Conservation (phyloP, 257 asterid genomes). For the Schizonepeta tenuifolia region DNA sequence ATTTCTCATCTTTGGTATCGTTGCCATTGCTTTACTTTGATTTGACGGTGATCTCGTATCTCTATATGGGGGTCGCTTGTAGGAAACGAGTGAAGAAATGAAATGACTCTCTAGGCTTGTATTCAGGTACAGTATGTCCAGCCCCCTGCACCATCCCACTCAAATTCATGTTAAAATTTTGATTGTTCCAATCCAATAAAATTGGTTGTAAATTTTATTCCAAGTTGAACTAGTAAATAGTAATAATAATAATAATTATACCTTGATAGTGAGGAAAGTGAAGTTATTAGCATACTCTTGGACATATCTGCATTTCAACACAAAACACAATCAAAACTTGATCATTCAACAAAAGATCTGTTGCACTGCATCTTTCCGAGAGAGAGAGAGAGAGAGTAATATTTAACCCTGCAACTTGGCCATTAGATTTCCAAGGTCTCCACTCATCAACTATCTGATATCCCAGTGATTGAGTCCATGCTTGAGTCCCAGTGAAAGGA, state of each 20-base stretch:
- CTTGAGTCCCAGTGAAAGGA: constrained; percentile 65
- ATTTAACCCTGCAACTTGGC: constrained; percentile 64
- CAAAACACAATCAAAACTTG: not conserved
- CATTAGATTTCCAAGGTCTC: constrained; percentile 55
- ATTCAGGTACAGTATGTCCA: constrained; percentile 70
- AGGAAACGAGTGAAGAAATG: constrained; percentile 59
- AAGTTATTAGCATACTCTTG: constrained; percentile 49
- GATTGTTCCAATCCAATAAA: not conserved
- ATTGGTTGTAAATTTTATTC: not conserved
- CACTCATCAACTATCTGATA: constrained; percentile 47
- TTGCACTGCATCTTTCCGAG: too few species aligned
- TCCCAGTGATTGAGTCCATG: constrained; percentile 59
- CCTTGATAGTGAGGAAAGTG: constrained; percentile 68
- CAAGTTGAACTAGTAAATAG: not conserved
- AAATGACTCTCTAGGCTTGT: constrained; percentile 60
- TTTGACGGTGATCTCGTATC: not conserved
- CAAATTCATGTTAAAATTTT: too few species aligned
- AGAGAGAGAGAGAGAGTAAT: not conserved
- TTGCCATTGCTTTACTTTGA: not conserved
- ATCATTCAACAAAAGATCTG: not conserved
- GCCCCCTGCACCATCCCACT: constrained; percentile 44
- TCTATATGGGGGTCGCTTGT: not conserved
- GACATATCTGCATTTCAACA: constrained; percentile 42
- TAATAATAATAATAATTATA: constrained; percentile 21
- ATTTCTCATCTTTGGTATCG: not conserved